A percentile compares a stretch with the other conserved stretches of the same genome.
Conservation (phyloP, 495 filamentous ascomycete species). For the Penicillium pancosmium region DNA sequence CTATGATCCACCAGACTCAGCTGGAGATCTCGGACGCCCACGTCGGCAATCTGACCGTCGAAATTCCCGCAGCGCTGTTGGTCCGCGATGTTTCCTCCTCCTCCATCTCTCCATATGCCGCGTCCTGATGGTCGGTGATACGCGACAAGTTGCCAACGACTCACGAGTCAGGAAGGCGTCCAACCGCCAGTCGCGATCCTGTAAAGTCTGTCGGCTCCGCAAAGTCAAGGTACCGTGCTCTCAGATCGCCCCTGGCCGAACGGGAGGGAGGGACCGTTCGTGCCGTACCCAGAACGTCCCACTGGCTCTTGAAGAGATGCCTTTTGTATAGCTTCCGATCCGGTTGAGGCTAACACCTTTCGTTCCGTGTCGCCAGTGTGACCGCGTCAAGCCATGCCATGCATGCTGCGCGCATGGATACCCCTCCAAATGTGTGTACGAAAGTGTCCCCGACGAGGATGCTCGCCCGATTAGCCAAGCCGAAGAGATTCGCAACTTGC, state of each 20-base stretch:
- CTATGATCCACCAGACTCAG: constrained; percentile 18
- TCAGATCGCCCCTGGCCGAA: constrained; percentile 26
- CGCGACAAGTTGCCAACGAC: constrained; percentile 29
- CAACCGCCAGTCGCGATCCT: constrained; percentile 47
- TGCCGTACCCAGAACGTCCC: constrained; percentile 19
- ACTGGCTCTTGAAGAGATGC: constrained; percentile 3
- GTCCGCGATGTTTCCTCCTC: constrained; percentile 24
- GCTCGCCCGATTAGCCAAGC: constrained; percentile 44
- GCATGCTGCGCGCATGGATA: constrained; percentile 52
- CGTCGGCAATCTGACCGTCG: constrained; percentile 36
- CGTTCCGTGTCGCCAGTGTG: constrained; percentile 35
- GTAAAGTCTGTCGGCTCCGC: constrained; percentile 47
- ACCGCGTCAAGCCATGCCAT: constrained; percentile 50
- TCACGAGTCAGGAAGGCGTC: constrained; percentile 26
- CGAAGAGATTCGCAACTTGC: constrained; percentile 47
- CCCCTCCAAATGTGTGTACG: constrained; percentile 48
- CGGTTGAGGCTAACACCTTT: constrained; percentile 18
- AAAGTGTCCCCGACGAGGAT: constrained; percentile 39
- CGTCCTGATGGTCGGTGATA: constrained; percentile 30
- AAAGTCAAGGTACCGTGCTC: constrained; percentile 48
- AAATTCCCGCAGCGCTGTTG: constrained; percentile 39
- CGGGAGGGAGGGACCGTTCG: constrained; percentile 25
- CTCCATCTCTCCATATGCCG: constrained; percentile 17
- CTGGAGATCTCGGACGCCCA: constrained; percentile 33
- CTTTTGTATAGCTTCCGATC: background rate